Evolutionary conservation across 192 early-diverging fungal genomes (phyloP), one percentile per base, ranked within the genome.

Genomic region (Coemansia sp.): DNA sequence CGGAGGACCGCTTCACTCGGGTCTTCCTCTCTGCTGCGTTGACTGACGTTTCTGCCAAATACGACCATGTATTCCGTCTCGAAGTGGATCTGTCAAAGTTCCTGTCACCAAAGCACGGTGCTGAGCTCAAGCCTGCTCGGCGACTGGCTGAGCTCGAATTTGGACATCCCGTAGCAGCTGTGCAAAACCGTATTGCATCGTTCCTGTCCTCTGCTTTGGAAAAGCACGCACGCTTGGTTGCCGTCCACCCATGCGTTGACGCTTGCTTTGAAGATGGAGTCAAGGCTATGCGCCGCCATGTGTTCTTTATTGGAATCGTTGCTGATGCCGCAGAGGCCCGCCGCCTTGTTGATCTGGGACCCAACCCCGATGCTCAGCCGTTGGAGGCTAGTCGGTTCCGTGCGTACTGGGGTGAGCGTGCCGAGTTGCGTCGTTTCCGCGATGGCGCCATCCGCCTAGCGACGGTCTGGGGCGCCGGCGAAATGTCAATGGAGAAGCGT

Each of bases 361-460:
- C 97, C 12, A 78, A 75, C 39, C 86, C 90, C 40, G 90, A 92
- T 16, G 90, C 93, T 36, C 88, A 95, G 55, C 81, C 79, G 34
- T 85, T 87, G 24, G 89, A 83, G 12, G 85, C 89, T 5, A 83
- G 83, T 11, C 87, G 80, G 20, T 98, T 97, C 86, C 84, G 89
- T 10, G 73, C 82, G 29, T 83, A 95, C 38, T 99, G 97, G 97
- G 97, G 97, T n/a, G 87, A 83, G 41, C 90, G 90, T 39, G 87
- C 94, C 4, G 96, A 97, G 72, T 75, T 96, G 61, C 90, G 97
- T 36, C 90, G 97, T 16, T 99, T 98, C 89, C 91, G 95, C 73
- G 95, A 99, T 72, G 95, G 95, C 22, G 89, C 88, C 57, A 97
- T 99, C 75, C 65, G 89, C 7, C 91, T 96, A 81, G 93, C 93